phyloP scores from a whole-genome alignment of 176 grass and related monocot genomes.

The Coix lacrymajobi region DNA sequence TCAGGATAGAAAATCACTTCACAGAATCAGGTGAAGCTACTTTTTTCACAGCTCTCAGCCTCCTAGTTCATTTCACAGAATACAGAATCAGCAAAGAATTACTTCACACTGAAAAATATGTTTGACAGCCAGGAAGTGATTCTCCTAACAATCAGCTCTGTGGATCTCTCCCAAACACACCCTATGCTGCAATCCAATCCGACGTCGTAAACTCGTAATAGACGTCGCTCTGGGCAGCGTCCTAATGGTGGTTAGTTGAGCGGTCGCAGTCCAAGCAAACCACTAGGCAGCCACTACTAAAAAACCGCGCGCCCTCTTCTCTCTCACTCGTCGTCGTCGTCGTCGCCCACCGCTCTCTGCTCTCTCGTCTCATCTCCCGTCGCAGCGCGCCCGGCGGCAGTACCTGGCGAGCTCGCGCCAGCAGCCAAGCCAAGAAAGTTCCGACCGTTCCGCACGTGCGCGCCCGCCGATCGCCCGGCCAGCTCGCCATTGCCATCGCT shows the following conservation, averaged over 20 bases:
- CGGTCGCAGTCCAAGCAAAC: background rate
- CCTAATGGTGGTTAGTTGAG: background rate
- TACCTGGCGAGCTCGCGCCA: background rate
- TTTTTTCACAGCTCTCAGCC: too few relatives aligned
- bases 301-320: background rate
- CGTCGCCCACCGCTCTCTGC: background rate
- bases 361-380: background rate
- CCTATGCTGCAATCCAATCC: too few relatives aligned
- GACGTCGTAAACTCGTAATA: too few relatives aligned
- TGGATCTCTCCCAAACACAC: too few relatives aligned
- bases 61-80: too few relatives aligned
- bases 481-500: background rate
- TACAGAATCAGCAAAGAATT: too few relatives aligned
- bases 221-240: background rate
- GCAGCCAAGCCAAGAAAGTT: background rate
- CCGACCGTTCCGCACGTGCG: background rate
- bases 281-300: conserved; percentile 21
- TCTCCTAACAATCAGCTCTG: too few relatives aligned
- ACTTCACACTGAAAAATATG: too few relatives aligned
- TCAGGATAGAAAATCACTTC: too few relatives aligned
- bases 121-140: too few relatives aligned
- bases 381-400: background rate
- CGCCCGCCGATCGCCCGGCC: background rate
- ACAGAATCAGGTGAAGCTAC: too few relatives aligned
- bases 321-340: background rate